A percentile compares a stretch with the other conserved stretches of the same genome.
Evolutionary conservation across 345 rosid genomes (phyloP).

Genomic region (Hibiscus syriacus): DNA sequence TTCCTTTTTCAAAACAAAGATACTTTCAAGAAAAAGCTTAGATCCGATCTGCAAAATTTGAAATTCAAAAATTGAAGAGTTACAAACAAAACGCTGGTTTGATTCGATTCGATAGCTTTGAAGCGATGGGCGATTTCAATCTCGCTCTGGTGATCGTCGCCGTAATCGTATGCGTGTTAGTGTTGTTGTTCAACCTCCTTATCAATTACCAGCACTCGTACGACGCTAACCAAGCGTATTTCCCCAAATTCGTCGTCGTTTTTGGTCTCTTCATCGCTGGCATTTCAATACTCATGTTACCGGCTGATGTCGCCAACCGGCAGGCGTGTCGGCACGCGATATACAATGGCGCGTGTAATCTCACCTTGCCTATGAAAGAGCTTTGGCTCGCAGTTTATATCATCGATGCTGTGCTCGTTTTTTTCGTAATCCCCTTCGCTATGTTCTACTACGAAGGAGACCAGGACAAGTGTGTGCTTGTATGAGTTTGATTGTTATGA

Average conservation of each 20-base stretch:
- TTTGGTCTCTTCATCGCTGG: conserved; percentile 80
- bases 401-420: conserved; percentile 76
- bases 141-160: conserved; percentile 99
- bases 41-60: conserved; percentile 23
- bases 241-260: conserved; percentile 95
- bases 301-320: conserved; percentile 98
- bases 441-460: conserved; percentile 99
- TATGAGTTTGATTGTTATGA: conserved; percentile 8
- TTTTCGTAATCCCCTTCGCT: conserved; percentile 91
- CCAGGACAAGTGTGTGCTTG: conserved; percentile 77
- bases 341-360: conserved; percentile 87
- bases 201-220: conserved; percentile 99
- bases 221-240: conserved; percentile 96
- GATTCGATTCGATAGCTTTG: conserved; percentile 25
- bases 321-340: conserved; percentile 91
- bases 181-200: conserved; percentile 83
- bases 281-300: conserved; percentile 93
- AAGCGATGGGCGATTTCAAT: conserved; percentile 93
- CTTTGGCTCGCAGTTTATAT: conserved; percentile 94
- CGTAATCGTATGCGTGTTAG: conserved; percentile 76
- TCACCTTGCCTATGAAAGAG: conserved; percentile 93
- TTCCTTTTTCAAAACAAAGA: too few species aligned
- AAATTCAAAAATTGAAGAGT: not conserved
- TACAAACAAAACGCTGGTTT: conserved; percentile 20
- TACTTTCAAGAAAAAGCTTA: conserved; percentile 8